These are phyloP conservation scores for Sicyos baderoa DNA, from an alignment of 306 rosid genomes.

Conservation along the genomic window DNA sequence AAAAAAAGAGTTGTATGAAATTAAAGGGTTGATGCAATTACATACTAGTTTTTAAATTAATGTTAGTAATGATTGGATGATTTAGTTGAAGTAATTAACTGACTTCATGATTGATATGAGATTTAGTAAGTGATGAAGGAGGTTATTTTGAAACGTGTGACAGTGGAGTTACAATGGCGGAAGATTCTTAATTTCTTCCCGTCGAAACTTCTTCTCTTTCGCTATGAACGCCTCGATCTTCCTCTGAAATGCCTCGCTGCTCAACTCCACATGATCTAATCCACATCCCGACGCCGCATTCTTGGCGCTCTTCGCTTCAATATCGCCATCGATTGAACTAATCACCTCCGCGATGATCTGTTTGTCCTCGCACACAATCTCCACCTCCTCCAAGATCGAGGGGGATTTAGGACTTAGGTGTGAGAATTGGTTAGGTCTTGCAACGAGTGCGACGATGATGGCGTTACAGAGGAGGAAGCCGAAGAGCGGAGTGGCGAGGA, in stretches of 20 bases:
- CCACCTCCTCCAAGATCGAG: slow-evolving; percentile 17
- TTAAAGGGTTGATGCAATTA: no score
- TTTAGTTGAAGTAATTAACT: no score
- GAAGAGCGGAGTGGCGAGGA: slow-evolving; percentile 48
- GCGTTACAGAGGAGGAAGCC: slow-evolving; percentile 59
- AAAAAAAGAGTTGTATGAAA: no score
- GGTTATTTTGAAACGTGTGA: no score
- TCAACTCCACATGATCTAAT: slow-evolving; percentile 25
- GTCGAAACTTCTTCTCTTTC: slow-evolving; percentile 54
- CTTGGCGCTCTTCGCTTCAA: neutral
- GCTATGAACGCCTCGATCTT: slow-evolving; percentile 70
- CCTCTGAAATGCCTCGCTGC: slow-evolving; percentile 70
- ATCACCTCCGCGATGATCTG: slow-evolving; percentile 32
- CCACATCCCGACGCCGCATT: slow-evolving; percentile 14
- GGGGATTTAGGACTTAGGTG: slow-evolving; percentile 9
- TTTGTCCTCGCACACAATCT: slow-evolving; percentile 42
- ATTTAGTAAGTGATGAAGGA: no score
- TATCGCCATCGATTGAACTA: neutral
- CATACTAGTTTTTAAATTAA: no score
- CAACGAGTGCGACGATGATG: slow-evolving; percentile 49
- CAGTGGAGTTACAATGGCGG: slow-evolving; percentile 37
- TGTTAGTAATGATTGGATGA: no score
- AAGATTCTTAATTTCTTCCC: slow-evolving; percentile 46
- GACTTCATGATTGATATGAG: no score
- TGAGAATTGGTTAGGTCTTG: slow-evolving; percentile 34